phyloP scores from a whole-genome alignment of 352 stramenopile species.

The Phytophthora sojae region DNA sequence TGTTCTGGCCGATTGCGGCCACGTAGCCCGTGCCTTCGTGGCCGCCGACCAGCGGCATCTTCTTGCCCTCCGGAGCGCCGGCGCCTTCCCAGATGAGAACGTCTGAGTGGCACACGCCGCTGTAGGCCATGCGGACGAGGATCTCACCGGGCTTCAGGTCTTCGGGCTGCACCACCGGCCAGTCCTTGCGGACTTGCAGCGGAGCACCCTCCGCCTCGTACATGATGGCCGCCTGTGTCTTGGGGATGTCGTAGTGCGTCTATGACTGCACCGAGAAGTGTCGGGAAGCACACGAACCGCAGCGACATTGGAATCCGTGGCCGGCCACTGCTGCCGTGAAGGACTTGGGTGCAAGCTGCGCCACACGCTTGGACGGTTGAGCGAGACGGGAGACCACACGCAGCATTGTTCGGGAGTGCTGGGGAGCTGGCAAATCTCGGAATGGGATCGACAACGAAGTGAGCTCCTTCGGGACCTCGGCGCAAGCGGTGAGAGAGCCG shows the following conservation, averaged over 20 bases:
- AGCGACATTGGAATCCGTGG: constrained; percentile 23
- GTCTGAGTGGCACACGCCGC: constrained; percentile 60
- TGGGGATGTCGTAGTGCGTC: constrained; percentile 52
- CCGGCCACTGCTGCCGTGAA: constrained; percentile 17
- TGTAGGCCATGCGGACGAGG: constrained; percentile 60
- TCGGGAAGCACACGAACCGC: constrained; percentile 17
- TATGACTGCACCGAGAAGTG: constrained; percentile 49
- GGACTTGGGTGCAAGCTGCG: constrained; percentile 21
- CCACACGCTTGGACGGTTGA: constrained; percentile 18
- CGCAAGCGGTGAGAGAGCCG: constrained; percentile 10
- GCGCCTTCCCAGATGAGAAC: constrained; percentile 53
- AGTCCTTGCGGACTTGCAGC: constrained; percentile 57
- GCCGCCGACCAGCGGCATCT: constrained; percentile 58
- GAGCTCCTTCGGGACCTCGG: constrained; percentile 15
- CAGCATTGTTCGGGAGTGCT: constrained; percentile 23
- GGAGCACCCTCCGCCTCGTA: constrained; percentile 57
- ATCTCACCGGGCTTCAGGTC: constrained; percentile 57
- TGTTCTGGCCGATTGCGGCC: constrained; percentile 57
- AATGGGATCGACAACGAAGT: constrained; percentile 19
- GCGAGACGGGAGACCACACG: constrained; percentile 30
- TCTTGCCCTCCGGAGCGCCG: constrained; percentile 39
- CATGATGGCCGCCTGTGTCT: constrained; percentile 58
- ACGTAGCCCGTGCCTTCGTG: constrained; percentile 68
- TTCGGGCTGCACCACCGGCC: constrained; percentile 53
- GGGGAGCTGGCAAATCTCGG: constrained; percentile 14